A percentile compares a stretch with the other conserved stretches of the same genome.
Evolutionary conservation across 2,329 filamentous ascomycete species (phyloP).

Genomic region (Hymenoscyphus salicellus): DNA sequence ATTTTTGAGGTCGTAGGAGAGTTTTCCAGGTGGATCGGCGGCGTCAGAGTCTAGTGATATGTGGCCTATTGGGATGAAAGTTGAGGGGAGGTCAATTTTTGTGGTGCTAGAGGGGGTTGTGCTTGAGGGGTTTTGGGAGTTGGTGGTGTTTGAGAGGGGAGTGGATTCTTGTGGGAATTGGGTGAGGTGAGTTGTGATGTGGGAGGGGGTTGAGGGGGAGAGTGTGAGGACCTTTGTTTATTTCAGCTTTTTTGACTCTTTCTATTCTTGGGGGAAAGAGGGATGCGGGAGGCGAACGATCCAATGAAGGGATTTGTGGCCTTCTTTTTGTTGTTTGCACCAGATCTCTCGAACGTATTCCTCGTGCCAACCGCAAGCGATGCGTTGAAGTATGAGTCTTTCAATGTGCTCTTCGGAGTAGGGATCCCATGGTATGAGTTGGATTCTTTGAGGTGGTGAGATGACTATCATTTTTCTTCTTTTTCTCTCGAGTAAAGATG

Average conservation of each 20-base stretch:
- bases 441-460: slow-evolving; percentile 26
- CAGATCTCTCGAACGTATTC: slow-evolving; percentile 36
- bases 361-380: slow-evolving; percentile 46
- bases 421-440: slow-evolving; percentile 46
- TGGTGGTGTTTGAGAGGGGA: slow-evolving; percentile 23
- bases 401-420: slow-evolving; percentile 40
- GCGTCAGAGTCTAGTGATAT: slow-evolving; percentile 25
- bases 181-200: slow-evolving; percentile 17
- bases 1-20: slow-evolving; percentile 14
- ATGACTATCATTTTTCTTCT: too few relatives aligned
- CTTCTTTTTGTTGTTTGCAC: slow-evolving; percentile 3
- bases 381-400: slow-evolving; percentile 44
- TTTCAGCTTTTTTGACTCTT: background rate
- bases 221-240: slow-evolving; percentile 3
- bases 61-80: slow-evolving; percentile 31
- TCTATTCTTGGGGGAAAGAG: too few relatives aligned
- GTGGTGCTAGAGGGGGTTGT: slow-evolving; percentile 13
- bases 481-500: background rate
- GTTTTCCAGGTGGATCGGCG: slow-evolving; percentile 8
- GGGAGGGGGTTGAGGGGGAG: background rate
- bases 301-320: slow-evolving; percentile 14
- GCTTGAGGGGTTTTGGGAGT: slow-evolving; percentile 17
- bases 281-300: slow-evolving; percentile 4
- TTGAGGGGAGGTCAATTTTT: background rate
- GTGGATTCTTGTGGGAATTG: slow-evolving; percentile 23